phyloP scores from a whole-genome alignment of 345 rosid species.

The Pistacia integerrima region DNA sequence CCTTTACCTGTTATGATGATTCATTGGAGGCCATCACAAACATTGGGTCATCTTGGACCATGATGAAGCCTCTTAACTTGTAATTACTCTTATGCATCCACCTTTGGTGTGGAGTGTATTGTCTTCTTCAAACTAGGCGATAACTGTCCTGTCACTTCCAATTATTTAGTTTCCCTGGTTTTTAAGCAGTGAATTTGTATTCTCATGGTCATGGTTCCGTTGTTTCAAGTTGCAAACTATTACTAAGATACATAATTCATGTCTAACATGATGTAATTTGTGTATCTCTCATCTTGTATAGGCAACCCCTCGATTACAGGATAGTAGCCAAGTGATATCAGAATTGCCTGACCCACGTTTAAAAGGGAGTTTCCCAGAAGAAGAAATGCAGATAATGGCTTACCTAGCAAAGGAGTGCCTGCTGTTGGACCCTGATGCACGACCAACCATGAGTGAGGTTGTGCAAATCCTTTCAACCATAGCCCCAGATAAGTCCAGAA shows the following conservation, averaged over 20 bases:
- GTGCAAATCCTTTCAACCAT: constrained; percentile 95
- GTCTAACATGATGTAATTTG: background rate
- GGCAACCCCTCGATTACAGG: constrained; percentile 87
- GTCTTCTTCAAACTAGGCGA: background rate
- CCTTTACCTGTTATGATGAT: background rate
- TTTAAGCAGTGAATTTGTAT: background rate
- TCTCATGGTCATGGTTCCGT: background rate
- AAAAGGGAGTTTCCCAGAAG: constrained; percentile 68
- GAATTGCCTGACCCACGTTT: constrained; percentile 89
- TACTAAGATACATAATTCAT: background rate
- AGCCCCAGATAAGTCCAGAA: constrained; percentile 66
- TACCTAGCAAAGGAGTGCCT: constrained; percentile 94
- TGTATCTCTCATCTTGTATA: constrained; percentile 24
- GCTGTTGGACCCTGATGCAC: constrained; percentile 81
- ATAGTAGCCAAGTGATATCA: constrained; percentile 56
- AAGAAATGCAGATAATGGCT: constrained; percentile 93
- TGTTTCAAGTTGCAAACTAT: constrained; percentile 5
- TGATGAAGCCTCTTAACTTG: background rate
- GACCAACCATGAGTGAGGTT: constrained; percentile 96
- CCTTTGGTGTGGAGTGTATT: background rate
- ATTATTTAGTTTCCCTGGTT: background rate
- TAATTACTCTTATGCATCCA: background rate
- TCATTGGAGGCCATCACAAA: background rate
- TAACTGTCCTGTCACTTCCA: background rate
- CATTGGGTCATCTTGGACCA: background rate